phyloP scores from a whole-genome alignment of 768 basidiomycete species.

The Pleurotus platypus region DNA sequence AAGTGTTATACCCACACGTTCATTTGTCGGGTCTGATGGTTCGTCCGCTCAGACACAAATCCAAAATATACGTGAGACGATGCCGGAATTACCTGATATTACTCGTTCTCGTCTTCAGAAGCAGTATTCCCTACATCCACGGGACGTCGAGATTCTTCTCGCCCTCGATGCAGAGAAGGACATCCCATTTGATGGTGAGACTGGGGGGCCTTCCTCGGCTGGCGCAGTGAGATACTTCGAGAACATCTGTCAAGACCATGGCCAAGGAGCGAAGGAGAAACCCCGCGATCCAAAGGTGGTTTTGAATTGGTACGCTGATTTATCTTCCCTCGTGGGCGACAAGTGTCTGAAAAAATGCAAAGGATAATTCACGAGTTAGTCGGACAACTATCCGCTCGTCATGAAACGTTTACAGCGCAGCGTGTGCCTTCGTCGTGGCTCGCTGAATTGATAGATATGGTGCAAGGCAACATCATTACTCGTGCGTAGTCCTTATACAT shows the following conservation, averaged over 20 bases:
- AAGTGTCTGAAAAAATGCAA: constrained; percentile 5
- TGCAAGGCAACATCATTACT: constrained; percentile 64
- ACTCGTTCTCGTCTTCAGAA: constrained; percentile 54
- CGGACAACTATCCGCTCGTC: constrained; percentile 64
- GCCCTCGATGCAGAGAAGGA: constrained; percentile 64
- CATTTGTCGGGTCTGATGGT: too few species aligned
- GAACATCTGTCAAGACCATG: constrained; percentile 40
- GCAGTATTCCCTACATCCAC: constrained; percentile 43
- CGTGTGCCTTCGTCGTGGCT: constrained; percentile 61
- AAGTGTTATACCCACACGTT: constrained; percentile 6
- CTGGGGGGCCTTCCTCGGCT: constrained; percentile 11
- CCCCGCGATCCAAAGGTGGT: constrained; percentile 65
- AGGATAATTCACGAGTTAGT: constrained; percentile 91
- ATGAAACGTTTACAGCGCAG: constrained; percentile 53
- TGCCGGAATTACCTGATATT: constrained; percentile 78
- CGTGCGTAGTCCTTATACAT: constrained; percentile 37
- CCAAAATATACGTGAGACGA: constrained; percentile 37
- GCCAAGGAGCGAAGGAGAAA: neutral
- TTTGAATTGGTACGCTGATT: constrained; percentile 72
- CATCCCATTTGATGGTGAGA: constrained; percentile 59
- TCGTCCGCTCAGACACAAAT: constrained; percentile 55
- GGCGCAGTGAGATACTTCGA: constrained; percentile 84
- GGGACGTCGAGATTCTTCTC: constrained; percentile 76
- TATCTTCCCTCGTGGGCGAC: constrained; percentile 8
- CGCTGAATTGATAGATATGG: constrained; percentile 74